Conservation (phyloP, 768 basidiomycete species). For the Agrocybe praecox region DNA sequence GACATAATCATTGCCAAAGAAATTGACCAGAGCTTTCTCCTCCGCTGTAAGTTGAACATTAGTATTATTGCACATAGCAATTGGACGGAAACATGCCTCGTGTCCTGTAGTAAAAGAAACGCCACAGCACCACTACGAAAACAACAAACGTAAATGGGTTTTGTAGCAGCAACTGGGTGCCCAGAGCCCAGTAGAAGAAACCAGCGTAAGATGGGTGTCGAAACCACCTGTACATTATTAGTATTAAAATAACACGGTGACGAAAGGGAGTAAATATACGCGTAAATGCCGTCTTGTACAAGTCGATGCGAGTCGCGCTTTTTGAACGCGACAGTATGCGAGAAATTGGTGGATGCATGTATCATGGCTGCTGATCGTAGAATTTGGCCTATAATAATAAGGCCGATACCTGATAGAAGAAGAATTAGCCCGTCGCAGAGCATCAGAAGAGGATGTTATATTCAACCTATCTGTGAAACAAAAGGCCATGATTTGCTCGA, state of each 20-base stretch:
- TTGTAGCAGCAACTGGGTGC: slow-evolving; percentile 90
- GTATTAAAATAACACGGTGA: background rate
- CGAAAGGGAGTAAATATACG: slow-evolving; percentile 44
- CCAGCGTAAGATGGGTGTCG: slow-evolving; percentile 97
- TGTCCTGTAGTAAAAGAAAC: slow-evolving; percentile 85
- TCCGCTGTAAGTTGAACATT: slow-evolving; percentile 57
- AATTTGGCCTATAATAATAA: slow-evolving; percentile 72
- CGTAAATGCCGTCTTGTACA: slow-evolving; percentile 89
- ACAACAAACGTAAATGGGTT: slow-evolving; percentile 75
- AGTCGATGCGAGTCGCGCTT: slow-evolving; percentile 77
- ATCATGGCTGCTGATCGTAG: slow-evolving; percentile 95
- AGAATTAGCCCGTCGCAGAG: too few relatives aligned
- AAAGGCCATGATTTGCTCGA: slow-evolving; percentile 60
- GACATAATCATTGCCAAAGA: slow-evolving; percentile 90
- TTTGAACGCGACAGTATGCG: slow-evolving; percentile 78
- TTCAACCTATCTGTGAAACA: slow-evolving; percentile 64
- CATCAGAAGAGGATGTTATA: too few relatives aligned
- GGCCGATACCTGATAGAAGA: slow-evolving; percentile 51
- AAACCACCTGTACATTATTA: slow-evolving; percentile 56
- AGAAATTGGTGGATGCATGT: slow-evolving; percentile 91
- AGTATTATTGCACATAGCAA: background rate
- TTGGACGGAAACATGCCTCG: slow-evolving; percentile 54
- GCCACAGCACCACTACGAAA: slow-evolving; percentile 73
- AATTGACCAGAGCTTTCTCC: slow-evolving; percentile 74
- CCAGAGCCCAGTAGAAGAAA: slow-evolving; percentile 97